Evolutionary conservation across 495 filamentous ascomycete genomes (phyloP).

Genomic region (Aspergillus egyptiacus): DNA sequence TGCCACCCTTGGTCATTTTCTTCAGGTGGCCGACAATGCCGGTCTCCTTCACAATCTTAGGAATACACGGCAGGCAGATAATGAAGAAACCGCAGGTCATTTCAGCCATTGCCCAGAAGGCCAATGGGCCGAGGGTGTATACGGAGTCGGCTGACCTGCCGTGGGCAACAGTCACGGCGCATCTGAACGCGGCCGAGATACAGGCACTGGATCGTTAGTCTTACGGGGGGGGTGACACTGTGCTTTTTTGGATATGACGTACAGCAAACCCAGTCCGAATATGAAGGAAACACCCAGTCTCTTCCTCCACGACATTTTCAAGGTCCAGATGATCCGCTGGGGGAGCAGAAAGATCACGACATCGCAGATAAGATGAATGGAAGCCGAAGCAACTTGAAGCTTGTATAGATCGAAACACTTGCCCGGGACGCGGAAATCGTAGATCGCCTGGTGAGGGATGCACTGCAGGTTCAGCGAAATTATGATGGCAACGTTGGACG

Average conservation of each 20-base stretch:
- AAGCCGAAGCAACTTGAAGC: constrained; percentile 6
- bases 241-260: no score
- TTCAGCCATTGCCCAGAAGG: constrained; percentile 9
- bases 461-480: constrained; percentile 12
- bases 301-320: constrained; percentile 21
- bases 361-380: constrained; percentile 7
- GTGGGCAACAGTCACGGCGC: background rate
- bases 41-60: constrained; percentile 9
- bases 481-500: background rate
- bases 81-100: constrained; percentile 16
- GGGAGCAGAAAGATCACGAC: constrained; percentile 17
- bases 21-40: constrained; percentile 6
- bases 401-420: constrained; percentile 10
- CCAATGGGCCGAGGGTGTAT: constrained; percentile 6
- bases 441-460: constrained; percentile 11
- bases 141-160: background rate
- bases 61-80: constrained; percentile 9
- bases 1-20: background rate
- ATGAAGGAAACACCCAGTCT: constrained; percentile 21
- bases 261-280: constrained; percentile 19
- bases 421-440: constrained; percentile 1
- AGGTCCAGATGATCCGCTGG: constrained; percentile 20
- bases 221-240: background rate
- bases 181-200: constrained; percentile 6
- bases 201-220: constrained; percentile 3